Percentiles rank a stretch among this genome's conserved stretches.
Conservation (phyloP, 495 filamentous ascomycete species). For the Hypoxylon fuscum region DNA sequence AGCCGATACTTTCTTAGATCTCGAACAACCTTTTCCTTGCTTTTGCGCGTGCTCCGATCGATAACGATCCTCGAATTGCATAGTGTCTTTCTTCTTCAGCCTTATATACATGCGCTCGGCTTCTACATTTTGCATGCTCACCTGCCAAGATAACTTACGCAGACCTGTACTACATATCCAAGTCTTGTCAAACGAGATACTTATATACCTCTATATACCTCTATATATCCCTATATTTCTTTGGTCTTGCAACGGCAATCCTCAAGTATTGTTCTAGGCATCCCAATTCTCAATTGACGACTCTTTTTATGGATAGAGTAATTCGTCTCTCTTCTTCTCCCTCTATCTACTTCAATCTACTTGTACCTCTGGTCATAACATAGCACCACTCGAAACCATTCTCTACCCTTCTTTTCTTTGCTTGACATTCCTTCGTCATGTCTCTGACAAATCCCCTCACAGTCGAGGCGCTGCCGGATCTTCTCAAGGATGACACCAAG, state of each 20-base stretch:
- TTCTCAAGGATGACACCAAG: constrained; percentile 78
- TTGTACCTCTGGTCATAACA: not conserved
- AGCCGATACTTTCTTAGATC: too few relatives aligned
- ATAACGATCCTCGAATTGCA: too few relatives aligned
- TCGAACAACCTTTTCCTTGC: too few relatives aligned
- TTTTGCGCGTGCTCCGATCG: too few relatives aligned
- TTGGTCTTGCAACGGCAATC: not conserved
- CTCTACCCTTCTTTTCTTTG: not conserved
- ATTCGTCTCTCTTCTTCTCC: constrained; percentile 6
- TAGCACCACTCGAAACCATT: not conserved
- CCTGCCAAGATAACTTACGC: too few relatives aligned
- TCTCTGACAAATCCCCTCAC: constrained; percentile 54
- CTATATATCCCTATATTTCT: too few relatives aligned
- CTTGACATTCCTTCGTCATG: constrained; percentile 19
- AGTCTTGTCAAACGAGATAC: too few relatives aligned
- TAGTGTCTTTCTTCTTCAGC: not conserved
- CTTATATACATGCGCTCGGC: not conserved
- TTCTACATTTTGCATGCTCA: too few relatives aligned
- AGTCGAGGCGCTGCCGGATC: constrained; percentile 66
- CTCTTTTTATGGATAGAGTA: constrained; percentile 12
- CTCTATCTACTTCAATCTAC: not conserved
- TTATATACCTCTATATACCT: too few relatives aligned
- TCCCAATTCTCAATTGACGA: constrained; percentile 2
- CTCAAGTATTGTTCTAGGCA: not conserved
- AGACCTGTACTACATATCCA: too few relatives aligned